Conservation (phyloP, 148 eudicot genomes). For the Chenopodium berlandieri region DNA sequence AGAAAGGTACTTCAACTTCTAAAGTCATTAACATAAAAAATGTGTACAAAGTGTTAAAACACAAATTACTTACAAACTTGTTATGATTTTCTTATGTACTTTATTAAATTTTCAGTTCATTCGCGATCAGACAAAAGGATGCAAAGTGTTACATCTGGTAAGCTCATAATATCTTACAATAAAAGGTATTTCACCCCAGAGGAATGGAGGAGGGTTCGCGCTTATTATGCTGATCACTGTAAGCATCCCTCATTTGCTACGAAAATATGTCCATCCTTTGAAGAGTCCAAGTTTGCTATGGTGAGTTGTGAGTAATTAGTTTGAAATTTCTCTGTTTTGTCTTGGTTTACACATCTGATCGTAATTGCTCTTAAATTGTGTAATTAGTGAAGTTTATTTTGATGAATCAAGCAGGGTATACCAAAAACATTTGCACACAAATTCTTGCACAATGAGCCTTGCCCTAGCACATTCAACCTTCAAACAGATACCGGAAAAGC, state of each 20-base stretch:
- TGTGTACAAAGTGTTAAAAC: too few species aligned
- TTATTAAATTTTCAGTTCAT: neutral
- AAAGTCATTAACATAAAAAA: neutral
- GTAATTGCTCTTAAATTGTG: neutral
- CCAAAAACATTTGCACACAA: neutral
- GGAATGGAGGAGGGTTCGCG: neutral
- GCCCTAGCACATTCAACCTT: neutral
- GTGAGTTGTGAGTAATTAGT: conserved; percentile 19
- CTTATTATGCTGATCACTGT: neutral
- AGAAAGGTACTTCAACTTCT: neutral
- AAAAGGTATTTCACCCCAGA: neutral
- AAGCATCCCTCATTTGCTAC: conserved; percentile 13
- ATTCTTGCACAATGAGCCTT: neutral
- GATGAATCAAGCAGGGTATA: neutral
- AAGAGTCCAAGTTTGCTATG: neutral
- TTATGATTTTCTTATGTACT: too few species aligned
- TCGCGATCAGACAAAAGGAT: neutral
- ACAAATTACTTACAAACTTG: too few species aligned
- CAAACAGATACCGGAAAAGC: neutral
- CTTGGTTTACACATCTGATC: neutral
- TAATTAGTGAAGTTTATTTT: neutral
- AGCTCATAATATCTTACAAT: neutral
- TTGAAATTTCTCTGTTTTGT: neutral
- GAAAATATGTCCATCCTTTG: neutral
- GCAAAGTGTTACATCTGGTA: too few species aligned